Evolutionary conservation across 2,329 filamentous ascomycete genomes (phyloP), one percentile per base, ranked within the genome.

Genomic region (Aspergillus tanneri): DNA sequence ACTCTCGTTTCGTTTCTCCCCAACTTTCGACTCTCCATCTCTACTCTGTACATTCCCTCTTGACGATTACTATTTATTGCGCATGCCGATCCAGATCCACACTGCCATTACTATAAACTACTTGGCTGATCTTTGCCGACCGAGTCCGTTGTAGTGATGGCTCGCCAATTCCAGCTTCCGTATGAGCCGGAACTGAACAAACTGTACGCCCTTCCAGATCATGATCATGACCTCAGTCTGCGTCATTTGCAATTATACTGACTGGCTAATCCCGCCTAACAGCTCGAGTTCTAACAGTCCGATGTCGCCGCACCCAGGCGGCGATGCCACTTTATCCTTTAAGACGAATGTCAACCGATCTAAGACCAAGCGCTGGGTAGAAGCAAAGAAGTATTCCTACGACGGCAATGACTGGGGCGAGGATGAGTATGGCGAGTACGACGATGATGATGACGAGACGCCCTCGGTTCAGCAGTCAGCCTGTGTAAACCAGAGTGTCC

Each of bases 311-410:
- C 56, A 53, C 34, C 56, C 58, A 18, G 47, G 57, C 28, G 57
- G 63, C 28, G 28, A 63, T 28, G 75, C 76, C 44, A 72, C 77
- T 21, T 69, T 80, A 22, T 81, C 78, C 21, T 96, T 91, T 72
- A 87, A 88, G 67, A 83, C 90, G 43, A 95, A 96, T 67, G 85
- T 96, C 40, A 92, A 88, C 71, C 85, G 92, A 53, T 81, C 84
- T 47, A 95, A 95, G 74, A 96, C 91, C 46, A 88, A 86, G 72
- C 95, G 95, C 80, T 97, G 92, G 92, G 86, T 92, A 28, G 87
- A 95, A 62, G 92, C 92, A 27, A 92, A 91, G 69, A 79, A 83
- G 49, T 85, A 87, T 60, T 88, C 83, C 64, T 97, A 97, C 64
- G 91, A 92, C 62, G 92, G 91, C 54, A 90, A 95, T 61, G 92